Percentiles rank a stretch among this genome's conserved stretches.
Conservation (phyloP, 768 basidiomycete genomes). For the Mycena floridula region DNA sequence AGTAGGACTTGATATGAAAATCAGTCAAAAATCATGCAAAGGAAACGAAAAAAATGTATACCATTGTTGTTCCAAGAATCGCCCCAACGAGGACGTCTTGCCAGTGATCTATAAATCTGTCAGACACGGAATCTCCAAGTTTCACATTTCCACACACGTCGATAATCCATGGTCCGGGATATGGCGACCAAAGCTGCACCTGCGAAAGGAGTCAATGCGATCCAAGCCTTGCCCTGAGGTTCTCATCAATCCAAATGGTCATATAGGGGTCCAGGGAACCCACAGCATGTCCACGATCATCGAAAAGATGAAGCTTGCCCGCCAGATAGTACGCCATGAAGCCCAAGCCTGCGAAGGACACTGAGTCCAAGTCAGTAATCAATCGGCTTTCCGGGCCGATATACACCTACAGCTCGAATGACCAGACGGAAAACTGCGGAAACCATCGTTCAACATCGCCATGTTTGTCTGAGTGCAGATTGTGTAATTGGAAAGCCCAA, state of each 20-base stretch:
- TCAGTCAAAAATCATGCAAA: too few relatives aligned
- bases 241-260: conserved; percentile 1
- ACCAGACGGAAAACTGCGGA: conserved; percentile 88
- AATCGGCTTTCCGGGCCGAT: neutral
- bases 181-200: conserved; percentile 78
- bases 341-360: conserved; percentile 90
- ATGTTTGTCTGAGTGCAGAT: conserved; percentile 74
- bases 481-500: conserved; percentile 63
- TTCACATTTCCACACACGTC: conserved; percentile 46
- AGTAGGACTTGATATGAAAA: too few relatives aligned
- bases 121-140: conserved; percentile 7
- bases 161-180: conserved; percentile 87
- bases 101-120: conserved; percentile 67
- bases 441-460: conserved; percentile 68
- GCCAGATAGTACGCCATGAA: conserved; percentile 86
- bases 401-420: conserved; percentile 72
- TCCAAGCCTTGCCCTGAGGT: conserved; percentile 71
- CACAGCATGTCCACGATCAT: conserved; percentile 68
- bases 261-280: conserved; percentile 12
- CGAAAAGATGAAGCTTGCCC: conserved; percentile 90
- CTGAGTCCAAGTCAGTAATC: conserved; percentile 28
- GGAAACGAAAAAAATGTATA: too few relatives aligned
- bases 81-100: conserved; percentile 83
- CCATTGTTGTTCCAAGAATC: conserved; percentile 61
- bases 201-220: conserved; percentile 68